These are phyloP conservation scores for Corymbia calophylla DNA, from an alignment of 441 rosid species.

Conservation along the genomic window DNA sequence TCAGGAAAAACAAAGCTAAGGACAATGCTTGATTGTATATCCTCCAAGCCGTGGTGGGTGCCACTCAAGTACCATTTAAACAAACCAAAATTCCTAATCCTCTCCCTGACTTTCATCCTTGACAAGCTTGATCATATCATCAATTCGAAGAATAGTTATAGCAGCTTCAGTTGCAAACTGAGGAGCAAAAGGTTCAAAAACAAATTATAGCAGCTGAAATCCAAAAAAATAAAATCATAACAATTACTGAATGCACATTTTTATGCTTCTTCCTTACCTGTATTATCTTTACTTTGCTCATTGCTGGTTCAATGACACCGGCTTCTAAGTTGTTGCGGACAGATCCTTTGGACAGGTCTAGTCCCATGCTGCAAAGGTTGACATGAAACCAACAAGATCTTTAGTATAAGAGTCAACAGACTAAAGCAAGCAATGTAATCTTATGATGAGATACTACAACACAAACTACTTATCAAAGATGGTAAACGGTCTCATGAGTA, in stretches of 20 bases:
- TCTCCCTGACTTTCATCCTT: constrained; percentile 90
- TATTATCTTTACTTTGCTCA: constrained; percentile 99
- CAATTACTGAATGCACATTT: neutral
- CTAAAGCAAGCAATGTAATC: neutral
- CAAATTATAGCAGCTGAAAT: neutral
- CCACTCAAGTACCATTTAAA: neutral
- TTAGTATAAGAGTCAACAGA: neutral
- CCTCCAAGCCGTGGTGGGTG: neutral
- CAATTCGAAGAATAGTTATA: constrained; percentile 90
- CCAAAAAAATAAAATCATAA: neutral
- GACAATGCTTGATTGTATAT: neutral
- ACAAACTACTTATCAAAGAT: neutral
- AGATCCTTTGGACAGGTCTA: constrained; percentile 77
- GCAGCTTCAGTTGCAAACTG: constrained; percentile 99
- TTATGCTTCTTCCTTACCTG: constrained; percentile 42
- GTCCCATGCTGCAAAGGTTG: constrained; percentile 75
- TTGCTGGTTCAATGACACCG: constrained; percentile 96
- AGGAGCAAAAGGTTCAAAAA: neutral
- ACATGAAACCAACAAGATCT: neutral
- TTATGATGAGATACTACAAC: neutral
- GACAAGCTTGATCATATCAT: constrained; percentile 94
- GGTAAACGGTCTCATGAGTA: neutral
- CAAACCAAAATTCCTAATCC: neutral
- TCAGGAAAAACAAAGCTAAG: neutral
- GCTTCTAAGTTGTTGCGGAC: constrained; percentile 94